phyloP scores from a whole-genome alignment of 2,329 filamentous ascomycete species.

The Hortaea werneckii region DNA sequence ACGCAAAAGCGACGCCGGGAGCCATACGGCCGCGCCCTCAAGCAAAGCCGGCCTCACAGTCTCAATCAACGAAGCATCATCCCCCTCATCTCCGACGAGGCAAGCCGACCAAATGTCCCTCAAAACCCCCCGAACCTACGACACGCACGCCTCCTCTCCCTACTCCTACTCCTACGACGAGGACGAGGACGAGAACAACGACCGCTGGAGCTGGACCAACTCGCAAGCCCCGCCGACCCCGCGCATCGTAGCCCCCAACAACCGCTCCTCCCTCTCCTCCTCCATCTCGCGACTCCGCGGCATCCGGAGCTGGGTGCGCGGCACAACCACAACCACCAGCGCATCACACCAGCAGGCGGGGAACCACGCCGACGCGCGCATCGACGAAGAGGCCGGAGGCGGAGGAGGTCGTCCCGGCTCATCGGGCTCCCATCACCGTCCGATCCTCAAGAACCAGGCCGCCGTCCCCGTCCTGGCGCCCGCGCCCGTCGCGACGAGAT shows the following conservation, averaged over 20 bases:
- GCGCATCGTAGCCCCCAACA: conserved; percentile 7
- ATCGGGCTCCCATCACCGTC: neutral
- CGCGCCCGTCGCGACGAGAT: neutral
- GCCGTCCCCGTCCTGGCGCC: conserved; percentile 5
- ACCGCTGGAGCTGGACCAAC: conserved; percentile 21
- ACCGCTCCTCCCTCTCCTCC: conserved; percentile 5
- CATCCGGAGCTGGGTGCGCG: conserved; percentile 9
- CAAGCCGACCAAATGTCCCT: neutral
- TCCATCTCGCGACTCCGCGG: conserved; percentile 9
- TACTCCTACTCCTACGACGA: too few relatives aligned
- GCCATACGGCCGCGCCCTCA: neutral
- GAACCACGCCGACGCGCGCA: neutral
- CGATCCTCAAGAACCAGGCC: conserved; percentile 9
- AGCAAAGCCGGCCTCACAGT: neutral
- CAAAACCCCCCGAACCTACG: neutral
- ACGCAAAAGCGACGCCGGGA: neutral
- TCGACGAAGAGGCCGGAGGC: conserved; percentile 5
- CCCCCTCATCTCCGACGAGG: neutral
- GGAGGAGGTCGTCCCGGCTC: neutral
- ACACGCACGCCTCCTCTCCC: too few relatives aligned
- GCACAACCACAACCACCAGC: conserved; percentile 3
- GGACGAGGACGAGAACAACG: neutral
- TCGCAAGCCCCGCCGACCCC: conserved; percentile 18
- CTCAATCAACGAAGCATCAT: neutral
- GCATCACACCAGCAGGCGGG: too few relatives aligned